These are phyloP conservation scores for Juglanconis juglandina DNA, from an alignment of 2,329 filamentous ascomycete species.

Conservation along the genomic window DNA sequence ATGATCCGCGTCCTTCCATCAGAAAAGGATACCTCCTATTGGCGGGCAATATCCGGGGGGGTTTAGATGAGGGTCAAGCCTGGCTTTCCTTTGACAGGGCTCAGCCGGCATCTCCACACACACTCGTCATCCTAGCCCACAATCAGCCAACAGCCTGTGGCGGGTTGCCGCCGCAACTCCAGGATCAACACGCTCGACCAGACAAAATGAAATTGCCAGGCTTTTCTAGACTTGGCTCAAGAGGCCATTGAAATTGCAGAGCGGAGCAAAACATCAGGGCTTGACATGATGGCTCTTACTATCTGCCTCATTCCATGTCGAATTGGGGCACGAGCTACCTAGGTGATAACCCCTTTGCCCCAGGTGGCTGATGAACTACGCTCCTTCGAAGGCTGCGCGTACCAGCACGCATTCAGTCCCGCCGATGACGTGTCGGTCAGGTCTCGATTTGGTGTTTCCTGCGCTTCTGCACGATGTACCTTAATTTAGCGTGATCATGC, in stretches of 20 bases:
- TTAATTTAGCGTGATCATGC: not conserved
- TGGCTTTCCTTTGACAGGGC: slow-evolving; percentile 35
- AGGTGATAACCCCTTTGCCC: too few species aligned
- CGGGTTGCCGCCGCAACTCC: not conserved
- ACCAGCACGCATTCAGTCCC: not conserved
- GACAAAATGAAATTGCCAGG: not conserved
- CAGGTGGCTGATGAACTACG: not conserved
- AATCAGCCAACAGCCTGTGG: not conserved
- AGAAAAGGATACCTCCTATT: not conserved
- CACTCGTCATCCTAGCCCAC: slow-evolving; percentile 1
- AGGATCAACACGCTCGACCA: not conserved
- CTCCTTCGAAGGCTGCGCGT: not conserved
- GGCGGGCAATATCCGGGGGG: not conserved
- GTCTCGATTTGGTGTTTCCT: not conserved
- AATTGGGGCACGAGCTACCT: too few species aligned
- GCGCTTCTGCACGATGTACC: not conserved
- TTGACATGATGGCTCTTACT: too few species aligned
- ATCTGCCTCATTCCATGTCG: too few species aligned
- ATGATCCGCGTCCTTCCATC: not conserved
- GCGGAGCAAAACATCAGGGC: too few species aligned
- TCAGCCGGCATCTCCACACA: not conserved
- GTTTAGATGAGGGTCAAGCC: slow-evolving; percentile 17
- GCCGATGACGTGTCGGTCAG: not conserved
- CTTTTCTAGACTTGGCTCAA: not conserved
- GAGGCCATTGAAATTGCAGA: not conserved